Evolutionary conservation across 495 filamentous ascomycete species (phyloP), one percentile per base, ranked within the genome.

Genomic region (Aspergillus haitiensis): DNA sequence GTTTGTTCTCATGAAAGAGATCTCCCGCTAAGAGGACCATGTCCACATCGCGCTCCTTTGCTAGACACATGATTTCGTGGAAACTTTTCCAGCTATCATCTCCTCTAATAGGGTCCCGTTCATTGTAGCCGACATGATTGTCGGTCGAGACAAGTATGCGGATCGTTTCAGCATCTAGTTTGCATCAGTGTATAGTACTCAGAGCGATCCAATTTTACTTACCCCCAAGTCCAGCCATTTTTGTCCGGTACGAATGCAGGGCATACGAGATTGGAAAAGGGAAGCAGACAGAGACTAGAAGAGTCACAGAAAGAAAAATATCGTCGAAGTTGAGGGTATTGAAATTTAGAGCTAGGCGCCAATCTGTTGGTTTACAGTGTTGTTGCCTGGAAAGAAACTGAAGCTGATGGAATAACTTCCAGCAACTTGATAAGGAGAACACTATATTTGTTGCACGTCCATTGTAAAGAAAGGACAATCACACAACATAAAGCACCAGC

Each of bases 21-120:
- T 99, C 94, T 31, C 94, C 94, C 7, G 86, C 93, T 16, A 98
- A 82, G 10, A 99, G 81, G 7, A 99, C 88, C 95, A 98, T 97
- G 74, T 99, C 94, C 56, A 90, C 94, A 77, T 98, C 95, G 46
- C 82, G 82, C 47, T 89, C 84, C 70, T 88, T 91, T 9, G 93
- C 94, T 12, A 98, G 73, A 58, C 86, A 88, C 90, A 99, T 96
- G 46, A 97, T 82, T 70, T 99, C 94, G 66, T 98, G 87, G 74
- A 99, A 99, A 53, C 85, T 91, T 65, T 88, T 88, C 94, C 93
- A 97, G 74, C 93, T 97, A 72, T 99, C 94, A 70, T 99, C 91
- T 40, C 92, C 91, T 5, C 94, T 91, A 62, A 93, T 90, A 16
- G 90, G 82, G 70, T 99, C 92, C 63, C 94, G 88, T 72, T 98